Evolutionary conservation across 331 rosid genomes (phyloP).

Genomic region (Rhamnella rubrinervis): DNA sequence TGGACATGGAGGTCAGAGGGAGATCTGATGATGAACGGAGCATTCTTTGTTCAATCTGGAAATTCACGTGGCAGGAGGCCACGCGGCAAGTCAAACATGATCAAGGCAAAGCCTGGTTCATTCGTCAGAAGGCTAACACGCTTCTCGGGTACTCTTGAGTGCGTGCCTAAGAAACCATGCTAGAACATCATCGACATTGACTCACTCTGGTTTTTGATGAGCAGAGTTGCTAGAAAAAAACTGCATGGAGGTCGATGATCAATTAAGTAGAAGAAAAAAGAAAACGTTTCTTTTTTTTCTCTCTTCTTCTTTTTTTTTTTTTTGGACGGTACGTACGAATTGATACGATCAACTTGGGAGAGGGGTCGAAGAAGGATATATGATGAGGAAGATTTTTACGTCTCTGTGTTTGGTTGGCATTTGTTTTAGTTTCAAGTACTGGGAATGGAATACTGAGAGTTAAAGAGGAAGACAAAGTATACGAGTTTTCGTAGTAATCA

Average conservation of each 20-base stretch:
- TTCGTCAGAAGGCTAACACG: conserved; percentile 58
- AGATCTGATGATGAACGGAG: conserved; percentile 75
- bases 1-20: conserved; percentile 85
- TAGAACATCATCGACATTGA: conserved; percentile 8
- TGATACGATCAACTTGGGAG: too few relatives aligned
- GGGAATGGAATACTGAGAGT: too few relatives aligned
- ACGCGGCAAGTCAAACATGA: conserved; percentile 24
- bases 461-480: too few relatives aligned
- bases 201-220: background rate
- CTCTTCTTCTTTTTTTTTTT: background rate
- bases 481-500: too few relatives aligned
- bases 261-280: background rate
- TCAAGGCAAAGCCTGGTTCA: conserved; percentile 57
- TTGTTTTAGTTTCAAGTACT: too few relatives aligned
- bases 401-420: too few relatives aligned
- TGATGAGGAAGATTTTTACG: too few relatives aligned
- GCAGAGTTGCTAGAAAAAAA: too few relatives aligned
- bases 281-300: background rate
- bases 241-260: background rate
- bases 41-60: conserved; percentile 58
- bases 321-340: too few relatives aligned
- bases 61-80: conserved; percentile 9
- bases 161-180: conserved; percentile 43
- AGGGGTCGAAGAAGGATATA: too few relatives aligned
- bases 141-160: conserved; percentile 56